Conservation (phyloP, 495 filamentous ascomycete species). For the Diplogelasinospora grovesii region DNA sequence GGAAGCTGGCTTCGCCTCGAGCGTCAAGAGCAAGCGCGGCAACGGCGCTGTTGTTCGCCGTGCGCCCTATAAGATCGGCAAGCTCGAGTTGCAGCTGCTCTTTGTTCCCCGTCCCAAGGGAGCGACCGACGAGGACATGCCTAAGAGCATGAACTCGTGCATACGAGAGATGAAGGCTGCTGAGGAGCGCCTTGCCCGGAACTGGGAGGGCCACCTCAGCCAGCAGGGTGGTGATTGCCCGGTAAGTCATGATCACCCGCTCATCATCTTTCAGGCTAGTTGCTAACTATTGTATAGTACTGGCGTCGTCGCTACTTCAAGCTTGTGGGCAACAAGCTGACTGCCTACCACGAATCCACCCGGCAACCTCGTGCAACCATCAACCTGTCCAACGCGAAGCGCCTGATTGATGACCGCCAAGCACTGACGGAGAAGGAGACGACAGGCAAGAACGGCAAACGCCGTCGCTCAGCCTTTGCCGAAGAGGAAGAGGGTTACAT, state of each 20-base stretch:
- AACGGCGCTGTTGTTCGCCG: constrained; percentile 54
- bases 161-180: constrained; percentile 88
- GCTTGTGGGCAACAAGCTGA: constrained; percentile 81
- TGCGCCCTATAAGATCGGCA: constrained; percentile 90
- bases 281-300: constrained; percentile 53
- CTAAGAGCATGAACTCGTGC: constrained; percentile 94
- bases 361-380: constrained; percentile 94
- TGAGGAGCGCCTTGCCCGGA: constrained; percentile 62
- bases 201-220: constrained; percentile 82
- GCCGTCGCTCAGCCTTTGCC: constrained; percentile 89
- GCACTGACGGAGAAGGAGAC: constrained; percentile 75
- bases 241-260: constrained; percentile 53
- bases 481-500: constrained; percentile 99
- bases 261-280: neutral
- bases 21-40: constrained; percentile 83
- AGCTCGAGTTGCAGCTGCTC: constrained; percentile 84
- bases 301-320: constrained; percentile 98
- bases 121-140: constrained; percentile 90
- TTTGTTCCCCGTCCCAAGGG: constrained; percentile 91
- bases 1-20: constrained; percentile 57
- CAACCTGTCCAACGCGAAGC: constrained; percentile 87
- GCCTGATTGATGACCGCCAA: constrained; percentile 88
- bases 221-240: constrained; percentile 98
- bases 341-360: constrained; percentile 92
- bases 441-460: constrained; percentile 62